A percentile compares a stretch with the other conserved stretches of the same genome.
Evolutionary conservation across 139 green algal species (phyloP).

Genomic region (Eudorina sp.): DNA sequence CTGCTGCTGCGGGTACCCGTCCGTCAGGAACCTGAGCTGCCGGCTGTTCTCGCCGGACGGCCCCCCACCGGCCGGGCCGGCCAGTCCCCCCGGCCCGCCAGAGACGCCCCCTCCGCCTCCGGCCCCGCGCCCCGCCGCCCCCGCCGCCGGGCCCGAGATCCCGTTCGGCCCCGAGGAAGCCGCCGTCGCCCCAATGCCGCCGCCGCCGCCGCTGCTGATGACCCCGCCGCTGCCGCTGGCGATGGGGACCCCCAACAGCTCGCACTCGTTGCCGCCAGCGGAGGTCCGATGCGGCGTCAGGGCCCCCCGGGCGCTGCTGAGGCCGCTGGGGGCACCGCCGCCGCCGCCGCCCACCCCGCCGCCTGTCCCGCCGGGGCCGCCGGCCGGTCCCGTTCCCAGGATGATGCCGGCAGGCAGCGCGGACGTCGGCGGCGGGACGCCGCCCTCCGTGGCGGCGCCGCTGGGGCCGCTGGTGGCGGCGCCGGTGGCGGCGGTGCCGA

Average conservation of each 20-base stretch:
- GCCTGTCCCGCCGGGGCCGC: neutral
- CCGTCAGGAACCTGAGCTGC: conserved; percentile 10
- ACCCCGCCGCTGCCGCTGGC: no score
- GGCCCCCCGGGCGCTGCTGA: neutral
- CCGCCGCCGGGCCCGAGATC: no score
- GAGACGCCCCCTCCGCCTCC: neutral
- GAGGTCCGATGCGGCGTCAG: neutral
- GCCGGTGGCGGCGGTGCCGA: neutral
- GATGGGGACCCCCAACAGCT: no score
- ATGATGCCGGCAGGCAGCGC: neutral
- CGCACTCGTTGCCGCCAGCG: neutral
- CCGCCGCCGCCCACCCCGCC: neutral
- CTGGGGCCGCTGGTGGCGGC: no score
- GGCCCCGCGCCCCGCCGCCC: neutral
- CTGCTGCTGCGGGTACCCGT: no score
- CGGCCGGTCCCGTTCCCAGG: neutral
- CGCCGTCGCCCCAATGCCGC: no score
- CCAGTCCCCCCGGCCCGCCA: neutral
- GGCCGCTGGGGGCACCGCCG: neutral
- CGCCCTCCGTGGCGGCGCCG: neutral
- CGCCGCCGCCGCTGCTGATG: no score
- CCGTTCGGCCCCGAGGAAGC: no score
- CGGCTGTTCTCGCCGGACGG: neutral
- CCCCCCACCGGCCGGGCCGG: neutral
- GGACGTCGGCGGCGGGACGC: neutral